A percentile compares a stretch with the other conserved stretches of the same genome.
Conservation (phyloP, 768 basidiomycete genomes). For the Mycena indigotica region DNA sequence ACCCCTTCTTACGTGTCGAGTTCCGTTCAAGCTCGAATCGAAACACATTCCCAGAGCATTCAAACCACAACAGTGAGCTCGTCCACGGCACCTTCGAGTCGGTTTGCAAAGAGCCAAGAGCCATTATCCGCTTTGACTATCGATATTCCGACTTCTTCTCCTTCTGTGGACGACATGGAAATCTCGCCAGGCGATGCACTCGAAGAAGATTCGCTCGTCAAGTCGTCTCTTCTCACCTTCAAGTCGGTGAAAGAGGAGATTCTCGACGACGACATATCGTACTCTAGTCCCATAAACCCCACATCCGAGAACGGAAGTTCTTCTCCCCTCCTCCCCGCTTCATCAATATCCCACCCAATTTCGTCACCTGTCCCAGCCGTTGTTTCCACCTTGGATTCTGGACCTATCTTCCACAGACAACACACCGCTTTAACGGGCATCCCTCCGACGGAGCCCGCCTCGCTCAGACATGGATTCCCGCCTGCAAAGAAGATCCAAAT, state of each 20-base stretch:
- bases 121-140: background rate
- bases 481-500: background rate
- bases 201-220: conserved; percentile 7
- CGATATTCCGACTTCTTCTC: conserved; percentile 27
- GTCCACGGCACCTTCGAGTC: too few relatives aligned
- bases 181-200: conserved; percentile 29
- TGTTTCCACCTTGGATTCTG: too few relatives aligned
- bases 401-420: too few relatives aligned
- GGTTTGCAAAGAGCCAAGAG: background rate
- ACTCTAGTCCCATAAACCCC: too few relatives aligned
- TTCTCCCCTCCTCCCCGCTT: too few relatives aligned
- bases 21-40: background rate
- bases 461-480: background rate
- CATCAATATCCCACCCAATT: too few relatives aligned
- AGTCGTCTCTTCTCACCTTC: background rate
- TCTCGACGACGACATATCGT: too few relatives aligned
- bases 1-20: background rate
- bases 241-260: too few relatives aligned
- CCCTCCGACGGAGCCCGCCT: background rate
- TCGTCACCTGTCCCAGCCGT: too few relatives aligned
- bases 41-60: background rate
- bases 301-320: too few relatives aligned
- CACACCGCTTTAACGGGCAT: too few relatives aligned
- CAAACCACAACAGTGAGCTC: background rate
- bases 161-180: conserved; percentile 30